A percentile compares a stretch with the other conserved stretches of the same genome.
phyloP scores from a whole-genome alignment of 192 early-diverging fungal genomes.

The Phycomyces blakesleeanus region DNA sequence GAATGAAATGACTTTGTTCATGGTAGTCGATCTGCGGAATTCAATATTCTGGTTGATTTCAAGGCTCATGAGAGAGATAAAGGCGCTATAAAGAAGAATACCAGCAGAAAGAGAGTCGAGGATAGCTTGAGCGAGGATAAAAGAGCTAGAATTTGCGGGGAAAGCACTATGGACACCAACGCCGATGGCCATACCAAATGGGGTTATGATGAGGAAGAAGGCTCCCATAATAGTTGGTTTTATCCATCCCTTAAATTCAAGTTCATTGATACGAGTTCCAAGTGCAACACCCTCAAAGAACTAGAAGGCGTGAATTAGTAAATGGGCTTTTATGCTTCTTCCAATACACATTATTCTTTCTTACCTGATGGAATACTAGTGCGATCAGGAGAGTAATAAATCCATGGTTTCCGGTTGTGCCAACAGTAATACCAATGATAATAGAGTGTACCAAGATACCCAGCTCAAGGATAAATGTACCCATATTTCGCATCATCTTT shows the following conservation, averaged over 20 bases:
- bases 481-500: conserved; percentile 33
- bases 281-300: conserved; percentile 51
- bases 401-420: conserved; percentile 46
- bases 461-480: conserved; percentile 69
- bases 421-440: conserved; percentile 70
- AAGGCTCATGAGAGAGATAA: conserved; percentile 64
- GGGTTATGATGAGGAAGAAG: conserved; percentile 67
- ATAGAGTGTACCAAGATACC: conserved; percentile 76
- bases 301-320: background rate
- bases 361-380: conserved; percentile 71
- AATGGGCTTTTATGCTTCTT: background rate
- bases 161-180: conserved; percentile 64
- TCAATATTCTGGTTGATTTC: conserved; percentile 30
- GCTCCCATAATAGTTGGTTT: conserved; percentile 43
- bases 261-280: conserved; percentile 39
- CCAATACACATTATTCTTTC: conserved; percentile 10
- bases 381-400: conserved; percentile 63
- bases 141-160: conserved; percentile 52
- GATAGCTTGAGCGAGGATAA: conserved; percentile 65
- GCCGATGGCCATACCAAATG: conserved; percentile 75
- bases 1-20: conserved; percentile 18
- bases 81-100: conserved; percentile 73
- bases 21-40: conserved; percentile 1
- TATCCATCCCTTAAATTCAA: conserved; percentile 17
- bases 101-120: conserved; percentile 76